phyloP scores from a whole-genome alignment of 1,139 yeast species.

The Starmera stellimalicola region DNA sequence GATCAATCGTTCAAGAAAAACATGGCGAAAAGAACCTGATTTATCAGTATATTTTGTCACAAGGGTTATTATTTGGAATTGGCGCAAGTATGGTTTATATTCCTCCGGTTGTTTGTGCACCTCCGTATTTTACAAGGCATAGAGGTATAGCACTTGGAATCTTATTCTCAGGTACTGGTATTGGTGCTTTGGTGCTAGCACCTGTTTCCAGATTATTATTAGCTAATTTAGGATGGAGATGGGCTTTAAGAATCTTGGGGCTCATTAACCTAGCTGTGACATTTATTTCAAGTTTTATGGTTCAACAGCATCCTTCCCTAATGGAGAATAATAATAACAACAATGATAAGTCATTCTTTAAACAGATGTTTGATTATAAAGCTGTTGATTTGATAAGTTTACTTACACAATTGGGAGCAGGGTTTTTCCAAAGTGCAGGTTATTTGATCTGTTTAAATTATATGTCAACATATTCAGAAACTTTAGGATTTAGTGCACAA shows the following conservation, averaged over 20 bases:
- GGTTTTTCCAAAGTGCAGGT: conserved; percentile 32
- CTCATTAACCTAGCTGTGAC: conserved; percentile 19
- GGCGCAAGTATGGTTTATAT: conserved; percentile 30
- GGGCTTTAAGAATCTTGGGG: conserved; percentile 31
- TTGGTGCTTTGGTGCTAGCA: conserved; percentile 33
- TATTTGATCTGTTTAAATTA: conserved; percentile 31
- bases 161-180: conserved; percentile 33
- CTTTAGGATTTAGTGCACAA: conserved; percentile 26
- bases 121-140: conserved; percentile 28
- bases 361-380: conserved; percentile 13
- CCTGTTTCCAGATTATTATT: conserved; percentile 26
- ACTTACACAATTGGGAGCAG: conserved; percentile 25
- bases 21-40: too few relatives aligned
- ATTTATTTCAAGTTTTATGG: conserved; percentile 18
- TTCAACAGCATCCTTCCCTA: conserved; percentile 15
- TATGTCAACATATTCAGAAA: conserved; percentile 32
- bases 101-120: conserved; percentile 34
- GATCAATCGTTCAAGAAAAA: conserved; percentile 18
- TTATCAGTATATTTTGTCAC: conserved; percentile 28
- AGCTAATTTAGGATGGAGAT: conserved; percentile 27
- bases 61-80: conserved; percentile 30
- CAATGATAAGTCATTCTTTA: too few relatives aligned
- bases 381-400: conserved; percentile 18
- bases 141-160: conserved; percentile 35
- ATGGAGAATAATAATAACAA: conserved; percentile 6